A percentile compares a stretch with the other conserved stretches of the same genome.
Evolutionary conservation across 2,329 filamentous ascomycete genomes (phyloP).

Genomic region (Amesomyces nigricolor): DNA sequence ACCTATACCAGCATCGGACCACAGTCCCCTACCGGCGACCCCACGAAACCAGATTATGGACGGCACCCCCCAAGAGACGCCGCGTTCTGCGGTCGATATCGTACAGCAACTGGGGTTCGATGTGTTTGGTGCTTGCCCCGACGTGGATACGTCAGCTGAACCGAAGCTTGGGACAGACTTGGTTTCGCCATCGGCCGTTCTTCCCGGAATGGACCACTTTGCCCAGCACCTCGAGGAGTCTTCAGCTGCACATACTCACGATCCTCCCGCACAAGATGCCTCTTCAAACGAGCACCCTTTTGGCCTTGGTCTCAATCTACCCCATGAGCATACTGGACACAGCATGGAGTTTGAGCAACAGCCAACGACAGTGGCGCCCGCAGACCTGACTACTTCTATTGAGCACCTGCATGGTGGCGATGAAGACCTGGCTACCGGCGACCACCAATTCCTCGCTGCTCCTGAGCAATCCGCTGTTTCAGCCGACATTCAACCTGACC

Average conservation of each 20-base stretch:
- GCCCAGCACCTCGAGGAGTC: background rate
- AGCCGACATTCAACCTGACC: background rate
- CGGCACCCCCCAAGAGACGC: background rate
- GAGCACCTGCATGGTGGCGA: background rate
- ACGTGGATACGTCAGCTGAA: background rate
- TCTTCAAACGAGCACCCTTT: background rate
- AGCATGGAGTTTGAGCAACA: constrained; percentile 14
- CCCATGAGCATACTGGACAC: background rate
- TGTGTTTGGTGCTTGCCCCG: constrained; percentile 5
- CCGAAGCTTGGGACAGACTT: background rate
- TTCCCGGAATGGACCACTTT: constrained; percentile 6
- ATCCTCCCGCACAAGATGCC: background rate
- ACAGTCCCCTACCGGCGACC: background rate
- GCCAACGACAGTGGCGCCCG: constrained; percentile 22
- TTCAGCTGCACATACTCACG: background rate
- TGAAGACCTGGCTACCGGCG: constrained; percentile 1
- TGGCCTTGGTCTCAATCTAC: background rate
- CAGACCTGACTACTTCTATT: constrained; percentile 21
- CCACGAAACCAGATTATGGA: constrained; percentile 4
- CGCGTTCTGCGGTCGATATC: constrained; percentile 18
- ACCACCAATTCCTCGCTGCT: constrained; percentile 7
- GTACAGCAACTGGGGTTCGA: constrained; percentile 11
- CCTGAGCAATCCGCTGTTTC: background rate
- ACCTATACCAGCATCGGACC: background rate
- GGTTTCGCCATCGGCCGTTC: constrained; percentile 13